Base-by-base conservation (phyloP, 1,284 basidiomycete species). In the Inonotus hispidus region DNA sequence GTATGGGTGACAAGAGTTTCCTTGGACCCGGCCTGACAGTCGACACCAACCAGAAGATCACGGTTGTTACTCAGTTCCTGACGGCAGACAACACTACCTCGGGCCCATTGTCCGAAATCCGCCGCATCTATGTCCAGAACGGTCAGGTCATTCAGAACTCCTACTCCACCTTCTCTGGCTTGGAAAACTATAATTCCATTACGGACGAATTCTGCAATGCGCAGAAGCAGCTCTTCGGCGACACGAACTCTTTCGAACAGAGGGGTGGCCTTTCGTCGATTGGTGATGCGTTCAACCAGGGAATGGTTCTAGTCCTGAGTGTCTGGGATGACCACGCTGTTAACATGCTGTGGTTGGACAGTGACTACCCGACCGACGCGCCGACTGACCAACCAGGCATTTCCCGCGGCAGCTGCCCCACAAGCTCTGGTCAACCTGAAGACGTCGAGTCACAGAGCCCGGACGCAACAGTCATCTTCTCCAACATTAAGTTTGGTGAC, bases 401-500 rank as follows among this genome's bases (percentile, higher is more conserved):
- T 59, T 65, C 69, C 19, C 73, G 75, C 60, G 75, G 74, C 49
- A 69, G 71, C 27, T 76, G 75, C 68, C 64, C 73, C 35, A 69
- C 73, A 47, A 70, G 64, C 53, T 73, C 72, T 19, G 75, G 74
- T 61, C 58, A 60, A 21, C 75, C 75, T 56, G 55, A 66, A 23
- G 65, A 68, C 27, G 69, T 75, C 66, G 74, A 75, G 67, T 50
- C 66, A 19, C 14, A 50, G 16, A 47, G 39, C 46, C 35, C 59
- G 21, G 41, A 46, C 39, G 54, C 60, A 11, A 57, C 49, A 5
- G 68, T 71, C 46, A 66, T 62, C 47, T 83, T 76, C 75, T 83
- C 81, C 39, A 82, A 84, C 77, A 82, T 84, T 73, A 79, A 75
- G 68, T 77, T 78, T 67, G 82, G 82, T 55, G 73, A 76, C 64